Base-by-base conservation (phyloP, 108 stramenopile genomes). In the Fistulifera pelliculosa region DNA sequence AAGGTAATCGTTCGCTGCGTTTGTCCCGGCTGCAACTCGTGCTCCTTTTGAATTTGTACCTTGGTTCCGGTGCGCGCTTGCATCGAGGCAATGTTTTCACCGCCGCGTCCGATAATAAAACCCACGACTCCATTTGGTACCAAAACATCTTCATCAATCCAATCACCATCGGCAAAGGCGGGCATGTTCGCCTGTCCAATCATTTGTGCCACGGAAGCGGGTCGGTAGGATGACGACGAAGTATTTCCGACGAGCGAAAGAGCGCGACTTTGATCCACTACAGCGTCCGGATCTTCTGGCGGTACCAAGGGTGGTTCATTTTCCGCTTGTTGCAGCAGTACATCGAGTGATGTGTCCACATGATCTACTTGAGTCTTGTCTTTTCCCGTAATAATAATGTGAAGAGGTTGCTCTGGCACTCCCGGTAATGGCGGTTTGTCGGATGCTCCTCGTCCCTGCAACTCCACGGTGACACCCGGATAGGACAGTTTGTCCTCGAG, bases 11-110 rank as follows among this genome's bases (percentile, higher is more conserved):
- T 70, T 12, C 94, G 81, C 38, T 80, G 50, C 13, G 81, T 73
- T 42, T 85, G 83, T 35, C 87, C 89, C n/a, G 70, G 70, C 24
- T 73, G 68, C 74, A 94, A 80, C 55, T 93, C 85, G 57, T 83
- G 72, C 65, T 92, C 83, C 62, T 80, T 94, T 67, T 92, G 87
- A 63, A 96, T 86, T 60, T 96, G 94, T 23, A 96, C 78, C 21
- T 74, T 65, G 61, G 75, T 75, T 6, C 84, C 83, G 18, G 77
- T 85, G 26, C 79, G 70, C 1, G 75, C 57, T 62, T 96, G 89
- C 77, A 96, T 85, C 18, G 58, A 56, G 22, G 76, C 73, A 61
- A 98, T 97, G 51, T 65, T 80, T 59, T 89, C 82, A 18, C 94
- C 96, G 0, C 92, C 58, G 16, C 44, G 5, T 2, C 54, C 47